These are phyloP conservation scores for Talaromyces funiculosus DNA, from an alignment of 2,329 filamentous ascomycete species.

Conservation along the genomic window DNA sequence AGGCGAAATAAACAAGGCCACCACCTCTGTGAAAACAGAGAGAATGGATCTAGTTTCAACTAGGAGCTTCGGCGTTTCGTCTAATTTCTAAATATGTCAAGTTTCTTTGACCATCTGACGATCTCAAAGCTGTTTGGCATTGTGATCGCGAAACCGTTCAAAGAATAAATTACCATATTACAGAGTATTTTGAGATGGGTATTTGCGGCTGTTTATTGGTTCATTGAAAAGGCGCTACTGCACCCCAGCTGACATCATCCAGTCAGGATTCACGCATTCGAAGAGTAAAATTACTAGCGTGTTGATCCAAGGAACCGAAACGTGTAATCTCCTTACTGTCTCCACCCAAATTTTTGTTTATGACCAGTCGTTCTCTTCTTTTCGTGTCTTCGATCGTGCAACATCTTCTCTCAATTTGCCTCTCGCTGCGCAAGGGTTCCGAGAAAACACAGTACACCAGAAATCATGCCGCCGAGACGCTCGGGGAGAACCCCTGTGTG, in stretches of 20 bases:
- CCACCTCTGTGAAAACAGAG: not conserved
- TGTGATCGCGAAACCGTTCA: not conserved
- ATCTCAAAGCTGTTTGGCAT: not conserved
- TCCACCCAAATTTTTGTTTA: constrained; percentile 2
- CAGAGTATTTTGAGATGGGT: not conserved
- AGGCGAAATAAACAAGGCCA: not conserved
- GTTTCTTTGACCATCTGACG: not conserved
- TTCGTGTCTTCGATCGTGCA: not conserved
- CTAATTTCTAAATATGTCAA: no score
- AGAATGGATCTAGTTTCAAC: no score
- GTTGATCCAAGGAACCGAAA: not conserved
- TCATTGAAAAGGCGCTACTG: not conserved
- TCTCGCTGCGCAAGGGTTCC: constrained; percentile 8
- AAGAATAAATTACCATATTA: not conserved
- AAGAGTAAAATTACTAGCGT: not conserved
- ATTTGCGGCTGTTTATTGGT: not conserved
- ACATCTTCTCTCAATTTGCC: not conserved
- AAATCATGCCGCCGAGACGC: constrained; percentile 47
- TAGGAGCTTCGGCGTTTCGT: not conserved
- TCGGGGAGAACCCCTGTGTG: constrained; percentile 50
- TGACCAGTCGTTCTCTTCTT: not conserved
- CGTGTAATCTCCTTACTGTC: not conserved
- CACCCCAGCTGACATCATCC: not conserved
- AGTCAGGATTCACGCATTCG: not conserved
- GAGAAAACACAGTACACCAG: not conserved